Percentiles rank a stretch among this genome's conserved stretches.
Evolutionary conservation across 2,329 filamentous ascomycete species (phyloP).

Genomic region (Alternaria sp.): DNA sequence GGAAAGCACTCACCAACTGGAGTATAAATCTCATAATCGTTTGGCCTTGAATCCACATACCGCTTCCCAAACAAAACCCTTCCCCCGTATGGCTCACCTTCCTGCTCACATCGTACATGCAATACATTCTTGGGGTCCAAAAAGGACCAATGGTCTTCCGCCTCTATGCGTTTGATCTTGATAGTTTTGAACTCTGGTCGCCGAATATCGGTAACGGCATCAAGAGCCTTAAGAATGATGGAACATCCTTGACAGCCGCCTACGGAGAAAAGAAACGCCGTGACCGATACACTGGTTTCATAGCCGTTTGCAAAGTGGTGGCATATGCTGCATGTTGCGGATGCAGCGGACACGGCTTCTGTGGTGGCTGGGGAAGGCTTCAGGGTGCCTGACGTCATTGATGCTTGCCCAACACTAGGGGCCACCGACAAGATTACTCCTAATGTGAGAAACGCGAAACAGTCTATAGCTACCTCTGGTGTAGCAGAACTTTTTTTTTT

Average conservation of each 20-base stretch:
- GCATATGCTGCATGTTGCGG: background rate
- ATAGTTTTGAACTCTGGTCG: background rate
- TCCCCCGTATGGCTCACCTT: background rate
- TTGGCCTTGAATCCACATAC: background rate
- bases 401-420: background rate
- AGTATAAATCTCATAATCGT: slow-evolving; percentile 7
- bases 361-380: background rate
- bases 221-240: background rate
- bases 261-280: background rate
- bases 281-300: background rate
- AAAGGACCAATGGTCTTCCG: background rate
- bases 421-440: too few relatives aligned
- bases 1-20: background rate
- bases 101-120: background rate
- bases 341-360: background rate
- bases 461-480: background rate
- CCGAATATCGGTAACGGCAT: background rate
- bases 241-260: background rate
- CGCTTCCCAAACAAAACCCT: background rate
- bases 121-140: background rate
- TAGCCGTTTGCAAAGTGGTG: background rate
- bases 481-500: background rate
- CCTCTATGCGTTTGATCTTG: background rate
- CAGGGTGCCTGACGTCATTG: background rate
- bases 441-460: background rate